Base-by-base conservation (phyloP, 768 basidiomycete genomes). In the Boletus patriciae region DNA sequence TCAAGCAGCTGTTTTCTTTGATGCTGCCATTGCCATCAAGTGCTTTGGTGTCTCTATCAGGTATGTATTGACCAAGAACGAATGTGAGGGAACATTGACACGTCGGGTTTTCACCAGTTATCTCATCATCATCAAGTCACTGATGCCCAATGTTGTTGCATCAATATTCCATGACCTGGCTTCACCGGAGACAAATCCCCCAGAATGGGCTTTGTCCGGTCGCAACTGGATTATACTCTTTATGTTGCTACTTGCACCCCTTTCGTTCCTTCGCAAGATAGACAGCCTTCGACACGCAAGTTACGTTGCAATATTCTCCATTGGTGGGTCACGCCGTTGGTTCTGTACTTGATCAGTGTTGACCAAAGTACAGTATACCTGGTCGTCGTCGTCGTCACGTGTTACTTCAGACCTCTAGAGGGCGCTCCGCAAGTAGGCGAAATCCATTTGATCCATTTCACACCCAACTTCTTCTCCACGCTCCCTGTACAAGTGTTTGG, bases 31-130 rank as follows among this genome's bases (percentile, higher is more conserved):
- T 63, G 94, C 94, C 11, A 88, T 86, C 70, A 98, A 98, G 70
- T 98, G 96, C 71, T 97, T 97, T 68, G 96, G 96, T 19, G 96
- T 98, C 4, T 93, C 92, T 34, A 87, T 95, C 64, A 94, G 92
- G 83, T 93, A 73, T 45, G 81, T 37, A 21, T 49, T 27, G 38
- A 33, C 43, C 53, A 51, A 43, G 46, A 51, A 27, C 31, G 38
- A 33, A 19, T 23, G 2, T 7, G 16, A 49, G 42, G 13, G 29
- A 37, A 43, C n/a, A 21, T 18, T 46, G 40, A 49, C 38, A 48
- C 43, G 10, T 49, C 23, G 13, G 45, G 25, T 4, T 25, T 38
- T 50, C 46, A 9, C 19, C 63, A 92, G 90, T 68, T 92, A 94
- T 70, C 78, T 94, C 58, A 95, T 94, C 66, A 94, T 96, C 63